Conservation (phyloP, 2,329 filamentous ascomycete species). For the Paecilomyces formosus region DNA sequence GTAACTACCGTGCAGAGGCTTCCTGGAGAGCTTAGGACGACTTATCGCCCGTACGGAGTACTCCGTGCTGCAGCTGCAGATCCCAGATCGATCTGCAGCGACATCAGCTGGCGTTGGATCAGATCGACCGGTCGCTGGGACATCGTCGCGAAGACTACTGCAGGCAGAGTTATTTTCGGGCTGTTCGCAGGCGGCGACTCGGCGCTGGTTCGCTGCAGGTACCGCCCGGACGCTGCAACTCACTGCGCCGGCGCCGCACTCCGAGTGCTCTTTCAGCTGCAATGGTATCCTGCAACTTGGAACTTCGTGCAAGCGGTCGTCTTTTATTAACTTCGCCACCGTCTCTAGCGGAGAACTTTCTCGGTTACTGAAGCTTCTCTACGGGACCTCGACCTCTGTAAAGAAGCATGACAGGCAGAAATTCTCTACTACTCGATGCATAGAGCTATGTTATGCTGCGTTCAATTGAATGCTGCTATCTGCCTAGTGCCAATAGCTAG, state of each 20-base stretch:
- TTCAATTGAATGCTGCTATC: no score
- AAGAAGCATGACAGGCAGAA: background rate
- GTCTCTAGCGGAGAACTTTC: background rate
- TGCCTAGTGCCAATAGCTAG: background rate
- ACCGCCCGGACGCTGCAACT: background rate
- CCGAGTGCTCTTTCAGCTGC: background rate
- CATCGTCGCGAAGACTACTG: background rate
- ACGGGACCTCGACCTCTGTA: background rate
- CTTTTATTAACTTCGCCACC: background rate
- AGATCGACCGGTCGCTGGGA: background rate
- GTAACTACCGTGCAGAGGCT: background rate
- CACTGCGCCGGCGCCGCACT: background rate
- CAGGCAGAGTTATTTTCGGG: background rate
- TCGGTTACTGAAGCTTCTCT: background rate
- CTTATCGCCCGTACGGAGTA: background rate
- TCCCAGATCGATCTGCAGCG: background rate
- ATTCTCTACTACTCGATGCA: no score
- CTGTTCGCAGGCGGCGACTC: background rate
- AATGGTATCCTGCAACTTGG: background rate
- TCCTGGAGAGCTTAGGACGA: background rate
- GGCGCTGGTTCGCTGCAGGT: constrained; percentile 1
- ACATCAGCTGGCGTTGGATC: background rate
- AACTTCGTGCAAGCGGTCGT: background rate
- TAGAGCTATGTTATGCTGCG: no score
- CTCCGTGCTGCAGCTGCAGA: background rate